Evolutionary conservation across 2,329 filamentous ascomycete species (phyloP).

Genomic region (Ascosphaera pollenicola): DNA sequence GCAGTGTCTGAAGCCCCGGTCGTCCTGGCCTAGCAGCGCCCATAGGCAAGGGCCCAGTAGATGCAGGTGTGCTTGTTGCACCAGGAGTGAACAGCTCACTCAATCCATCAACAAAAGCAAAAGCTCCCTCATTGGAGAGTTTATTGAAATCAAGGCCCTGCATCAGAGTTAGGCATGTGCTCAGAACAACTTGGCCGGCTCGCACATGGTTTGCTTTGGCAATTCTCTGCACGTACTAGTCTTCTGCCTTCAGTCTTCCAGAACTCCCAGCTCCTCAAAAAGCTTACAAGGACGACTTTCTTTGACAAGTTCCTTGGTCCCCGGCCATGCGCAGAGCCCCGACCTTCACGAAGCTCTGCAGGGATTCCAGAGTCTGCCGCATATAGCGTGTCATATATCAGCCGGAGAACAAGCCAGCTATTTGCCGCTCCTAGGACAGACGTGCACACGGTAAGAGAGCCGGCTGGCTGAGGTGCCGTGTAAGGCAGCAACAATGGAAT

Average conservation of each 20-base stretch:
- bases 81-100: constrained; percentile 29
- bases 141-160: constrained; percentile 50
- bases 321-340: constrained; percentile 2
- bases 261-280: constrained; percentile 54
- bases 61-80: constrained; percentile 4
- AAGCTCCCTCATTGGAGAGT: constrained; percentile 32
- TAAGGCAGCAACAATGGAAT: constrained; percentile 5
- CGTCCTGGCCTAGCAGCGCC: neutral
- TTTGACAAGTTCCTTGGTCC: constrained; percentile 14
- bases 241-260: constrained; percentile 53
- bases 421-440: constrained; percentile 25
- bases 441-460: constrained; percentile 21
- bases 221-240: constrained; percentile 29
- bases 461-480: constrained; percentile 13
- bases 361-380: constrained; percentile 4
- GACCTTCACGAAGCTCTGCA: neutral
- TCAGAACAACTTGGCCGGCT: neutral
- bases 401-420: constrained; percentile 34
- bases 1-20: constrained; percentile 1
- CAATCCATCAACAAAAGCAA: constrained; percentile 58
- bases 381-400: constrained; percentile 25
- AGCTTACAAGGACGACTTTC: constrained; percentile 58
- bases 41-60: neutral
- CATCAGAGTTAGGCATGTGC: neutral
- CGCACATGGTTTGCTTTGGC: constrained; percentile 1